Percentiles rank a stretch among this genome's conserved stretches.
Evolutionary conservation across 768 basidiomycete genomes (phyloP).

Genomic region (Zangia roseola): DNA sequence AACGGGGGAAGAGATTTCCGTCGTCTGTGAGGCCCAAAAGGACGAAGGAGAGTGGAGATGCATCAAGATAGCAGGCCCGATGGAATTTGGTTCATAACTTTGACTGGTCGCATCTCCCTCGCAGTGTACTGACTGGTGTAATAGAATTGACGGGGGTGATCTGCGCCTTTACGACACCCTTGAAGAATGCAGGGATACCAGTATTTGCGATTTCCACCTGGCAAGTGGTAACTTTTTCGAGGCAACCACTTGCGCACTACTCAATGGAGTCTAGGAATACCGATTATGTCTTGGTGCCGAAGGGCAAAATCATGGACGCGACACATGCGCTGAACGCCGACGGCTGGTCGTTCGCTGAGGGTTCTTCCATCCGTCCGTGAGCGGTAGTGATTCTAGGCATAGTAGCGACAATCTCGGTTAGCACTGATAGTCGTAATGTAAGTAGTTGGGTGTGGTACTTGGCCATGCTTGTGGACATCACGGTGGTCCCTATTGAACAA

Average conservation of each 20-base stretch:
- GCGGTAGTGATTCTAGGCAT: no score
- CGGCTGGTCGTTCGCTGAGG: constrained; percentile 43
- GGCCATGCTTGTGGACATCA: background rate
- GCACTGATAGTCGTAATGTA: background rate
- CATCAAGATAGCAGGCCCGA: constrained; percentile 63
- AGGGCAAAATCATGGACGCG: constrained; percentile 41
- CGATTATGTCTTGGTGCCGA: constrained; percentile 59
- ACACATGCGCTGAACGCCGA: constrained; percentile 43
- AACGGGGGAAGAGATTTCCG: constrained; percentile 59
- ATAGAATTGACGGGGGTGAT: constrained; percentile 58
- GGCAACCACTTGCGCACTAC: background rate
- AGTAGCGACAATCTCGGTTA: no score
- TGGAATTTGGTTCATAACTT: constrained; percentile 54
- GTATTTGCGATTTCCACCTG: constrained; percentile 66
- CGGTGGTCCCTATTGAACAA: background rate
- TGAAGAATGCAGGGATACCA: constrained; percentile 50
- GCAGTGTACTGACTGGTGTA: background rate
- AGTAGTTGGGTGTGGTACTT: background rate
- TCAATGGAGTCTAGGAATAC: constrained; percentile 53
- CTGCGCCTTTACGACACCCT: constrained; percentile 50
- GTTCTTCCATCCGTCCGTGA: constrained; percentile 8
- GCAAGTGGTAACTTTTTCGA: constrained; percentile 35
- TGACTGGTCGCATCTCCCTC: background rate
- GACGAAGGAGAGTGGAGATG: constrained; percentile 51
- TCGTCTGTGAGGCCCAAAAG: constrained; percentile 47